These are phyloP conservation scores for Ogataea populi-albae DNA, from an alignment of 805 yeast species.

Conservation along the genomic window DNA sequence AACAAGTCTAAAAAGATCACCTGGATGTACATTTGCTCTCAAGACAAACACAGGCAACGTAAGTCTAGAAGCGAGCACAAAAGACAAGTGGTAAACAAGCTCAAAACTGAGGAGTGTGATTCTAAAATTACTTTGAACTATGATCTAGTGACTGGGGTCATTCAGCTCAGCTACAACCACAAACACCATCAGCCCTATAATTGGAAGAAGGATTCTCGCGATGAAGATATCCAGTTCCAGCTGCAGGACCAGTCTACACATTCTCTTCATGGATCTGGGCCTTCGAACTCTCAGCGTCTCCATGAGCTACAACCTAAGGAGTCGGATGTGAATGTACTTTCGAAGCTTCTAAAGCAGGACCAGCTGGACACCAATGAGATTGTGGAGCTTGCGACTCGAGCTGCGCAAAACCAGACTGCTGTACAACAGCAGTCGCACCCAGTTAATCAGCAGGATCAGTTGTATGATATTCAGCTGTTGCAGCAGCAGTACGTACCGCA, in stretches of 20 bases:
- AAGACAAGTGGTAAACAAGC: slow-evolving; percentile 36
- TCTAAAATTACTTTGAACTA: slow-evolving; percentile 40
- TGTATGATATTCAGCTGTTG: slow-evolving; percentile 19
- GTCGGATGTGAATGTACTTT: slow-evolving; percentile 19
- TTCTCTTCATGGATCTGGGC: too few species aligned
- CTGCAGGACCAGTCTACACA: slow-evolving; percentile 12
- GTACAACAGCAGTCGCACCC: slow-evolving; percentile 7
- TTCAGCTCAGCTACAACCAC: slow-evolving; percentile 38
- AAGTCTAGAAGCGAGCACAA: slow-evolving; percentile 40
- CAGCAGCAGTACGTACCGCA: slow-evolving; percentile 15
- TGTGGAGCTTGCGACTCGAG: slow-evolving; percentile 25
- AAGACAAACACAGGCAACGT: slow-evolving; percentile 41
- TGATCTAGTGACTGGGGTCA: slow-evolving; percentile 36
- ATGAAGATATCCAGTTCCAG: slow-evolving; percentile 19
- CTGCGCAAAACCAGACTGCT: slow-evolving; percentile 19
- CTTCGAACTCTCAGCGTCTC: slow-evolving; percentile 10
- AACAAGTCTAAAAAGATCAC: slow-evolving; percentile 39
- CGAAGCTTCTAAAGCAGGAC: slow-evolving; percentile 21
- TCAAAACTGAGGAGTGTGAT: slow-evolving; percentile 41
- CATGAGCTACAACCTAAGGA: slow-evolving; percentile 19
- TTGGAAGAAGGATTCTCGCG: slow-evolving; percentile 28
- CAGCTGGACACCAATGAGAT: slow-evolving; percentile 22
- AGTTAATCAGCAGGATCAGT: slow-evolving; percentile 14
- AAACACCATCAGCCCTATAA: slow-evolving; percentile 39
- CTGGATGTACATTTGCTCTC: slow-evolving; percentile 45